Conservation (phyloP, 2,329 filamentous ascomycete species). For the Paecilomyces sp. region DNA sequence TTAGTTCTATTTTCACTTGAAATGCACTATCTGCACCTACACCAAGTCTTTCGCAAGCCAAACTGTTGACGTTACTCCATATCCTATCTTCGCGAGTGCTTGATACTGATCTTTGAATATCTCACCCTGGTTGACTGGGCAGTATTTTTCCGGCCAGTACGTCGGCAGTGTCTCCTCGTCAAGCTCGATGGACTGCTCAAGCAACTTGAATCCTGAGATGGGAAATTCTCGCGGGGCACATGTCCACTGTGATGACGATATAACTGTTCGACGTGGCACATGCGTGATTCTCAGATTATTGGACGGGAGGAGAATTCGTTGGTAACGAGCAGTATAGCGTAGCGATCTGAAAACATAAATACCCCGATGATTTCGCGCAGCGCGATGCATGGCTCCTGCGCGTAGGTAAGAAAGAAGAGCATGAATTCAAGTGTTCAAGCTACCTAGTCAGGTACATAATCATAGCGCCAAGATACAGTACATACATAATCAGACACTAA, state of each 20-base stretch:
- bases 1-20: not conserved
- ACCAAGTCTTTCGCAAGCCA: conserved; percentile 14
- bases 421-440: too few species aligned
- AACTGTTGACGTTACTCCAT: conserved; percentile 18
- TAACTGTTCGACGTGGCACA: not conserved
- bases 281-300: too few species aligned
- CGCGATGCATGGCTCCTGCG: too few species aligned
- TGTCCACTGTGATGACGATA: not conserved
- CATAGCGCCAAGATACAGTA: too few species aligned
- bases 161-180: not conserved
- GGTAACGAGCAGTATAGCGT: too few species aligned
- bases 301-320: too few species aligned
- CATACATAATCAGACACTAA: too few species aligned
- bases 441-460: too few species aligned
- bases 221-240: not conserved
- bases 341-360: too few species aligned
- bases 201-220: not conserved
- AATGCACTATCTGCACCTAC: not conserved
- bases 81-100: conserved; percentile 18
- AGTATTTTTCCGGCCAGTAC: conserved; percentile 6
- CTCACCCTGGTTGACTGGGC: conserved; percentile 12
- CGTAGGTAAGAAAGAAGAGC: too few species aligned
- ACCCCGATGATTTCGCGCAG: too few species aligned
- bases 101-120: conserved; percentile 16
- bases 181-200: not conserved